phyloP scores from a whole-genome alignment of 345 rosid species.

The Rhodomyrtus tomentosa region DNA sequence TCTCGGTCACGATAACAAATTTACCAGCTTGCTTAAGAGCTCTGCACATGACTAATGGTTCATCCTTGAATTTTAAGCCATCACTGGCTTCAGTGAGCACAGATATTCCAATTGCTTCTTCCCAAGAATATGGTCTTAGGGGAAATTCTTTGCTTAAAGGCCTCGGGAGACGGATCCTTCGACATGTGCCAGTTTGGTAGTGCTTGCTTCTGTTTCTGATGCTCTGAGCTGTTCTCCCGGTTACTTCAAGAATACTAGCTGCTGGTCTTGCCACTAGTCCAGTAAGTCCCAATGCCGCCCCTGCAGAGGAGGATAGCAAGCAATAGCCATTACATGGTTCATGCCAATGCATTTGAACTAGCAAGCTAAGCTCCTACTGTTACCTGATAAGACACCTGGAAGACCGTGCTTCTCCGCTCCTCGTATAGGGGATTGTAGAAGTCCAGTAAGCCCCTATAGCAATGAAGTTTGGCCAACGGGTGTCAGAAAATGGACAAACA shows the following conservation, averaged over 20 bases:
- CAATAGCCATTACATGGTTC: background rate
- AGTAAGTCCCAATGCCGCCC: constrained; percentile 80
- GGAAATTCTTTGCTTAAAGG: constrained; percentile 76
- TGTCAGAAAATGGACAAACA: background rate
- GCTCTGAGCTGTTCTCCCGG: constrained; percentile 92
- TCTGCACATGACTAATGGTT: constrained; percentile 54
- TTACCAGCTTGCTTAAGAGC: constrained; percentile 63
- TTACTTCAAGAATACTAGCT: constrained; percentile 90
- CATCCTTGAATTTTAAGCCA: constrained; percentile 48
- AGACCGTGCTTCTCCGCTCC: constrained; percentile 93
- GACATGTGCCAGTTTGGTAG: constrained; percentile 44
- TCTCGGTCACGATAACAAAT: constrained; percentile 52
- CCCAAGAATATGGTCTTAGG: constrained; percentile 80
- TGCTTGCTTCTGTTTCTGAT: constrained; percentile 73
- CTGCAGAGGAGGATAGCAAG: constrained; percentile 15
- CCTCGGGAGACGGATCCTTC: constrained; percentile 66
- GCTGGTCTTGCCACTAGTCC: constrained; percentile 95
- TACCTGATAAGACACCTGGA: constrained; percentile 94
- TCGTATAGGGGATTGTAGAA: constrained; percentile 83
- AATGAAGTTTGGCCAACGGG: background rate
- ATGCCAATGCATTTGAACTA: background rate
- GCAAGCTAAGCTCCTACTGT: background rate
- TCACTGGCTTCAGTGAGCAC: constrained; percentile 61
- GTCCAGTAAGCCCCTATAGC: constrained; percentile 82
- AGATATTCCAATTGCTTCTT: constrained; percentile 74